Evolutionary conservation across 2,329 filamentous ascomycete species (phyloP), one percentile per base, ranked within the genome.

Genomic region (Dactylonectria estremocensis): DNA sequence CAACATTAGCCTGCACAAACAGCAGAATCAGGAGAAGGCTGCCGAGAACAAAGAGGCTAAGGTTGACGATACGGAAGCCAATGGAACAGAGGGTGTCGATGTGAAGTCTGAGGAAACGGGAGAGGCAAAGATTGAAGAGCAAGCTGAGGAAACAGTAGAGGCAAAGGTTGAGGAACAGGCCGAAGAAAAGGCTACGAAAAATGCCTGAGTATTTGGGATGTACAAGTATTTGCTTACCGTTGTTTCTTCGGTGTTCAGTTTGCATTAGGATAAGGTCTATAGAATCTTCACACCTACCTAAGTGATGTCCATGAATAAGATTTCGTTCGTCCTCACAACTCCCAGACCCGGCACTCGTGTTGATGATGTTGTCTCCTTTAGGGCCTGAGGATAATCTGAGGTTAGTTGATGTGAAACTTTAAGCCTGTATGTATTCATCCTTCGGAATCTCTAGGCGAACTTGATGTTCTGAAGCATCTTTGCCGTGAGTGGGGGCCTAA

Each of bases 1-100:
- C 69, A 97, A 96, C 79, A 88, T 88, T 73, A 86, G 84, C 16
- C 81, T 88, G 48, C 84, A 87, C 76, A 86, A 87, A 77, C 79
- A 87, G 40, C 78, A 85, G 59, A 78, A 81, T 9, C 80, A 81
- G 45, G 78, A 83, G 74, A 79, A 79, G 24, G n/a, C 40, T n/a
- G 76, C 66, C 2, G 81, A 82, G 73, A 77, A 80, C 40, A 8
- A 43, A 64, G 79, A 82, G 62, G 69, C 70, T 6, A 72, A 71
- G 43, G 77, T 77, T 24, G 68, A 66, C 11, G 66, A 66, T 16
- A 70, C 73, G 62, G 73, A 70, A 35, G 69, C 62, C 7, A 71
- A 70, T 13, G 71, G 68, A 13, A 74, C 76, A 31, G 76, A 77
- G 54, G 74, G 75, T 33, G 63, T 64, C 20, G 79, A 78, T 16